Evolutionary conservation across 2,329 filamentous ascomycete species (phyloP).

Genomic region (Fusarium nanum): DNA sequence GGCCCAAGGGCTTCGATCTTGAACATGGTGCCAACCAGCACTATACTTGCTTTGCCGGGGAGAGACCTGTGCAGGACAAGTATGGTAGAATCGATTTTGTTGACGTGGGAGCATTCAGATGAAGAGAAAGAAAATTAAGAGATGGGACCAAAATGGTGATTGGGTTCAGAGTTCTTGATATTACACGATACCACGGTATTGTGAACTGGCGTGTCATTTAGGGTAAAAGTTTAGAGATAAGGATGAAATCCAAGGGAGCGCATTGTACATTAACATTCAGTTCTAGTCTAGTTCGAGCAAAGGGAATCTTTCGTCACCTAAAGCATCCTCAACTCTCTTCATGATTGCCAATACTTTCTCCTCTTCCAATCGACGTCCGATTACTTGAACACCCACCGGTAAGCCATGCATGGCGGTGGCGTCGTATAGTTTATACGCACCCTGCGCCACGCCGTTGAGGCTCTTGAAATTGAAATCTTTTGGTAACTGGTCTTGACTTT

Average conservation of each 20-base stretch:
- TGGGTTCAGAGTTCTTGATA: not conserved
- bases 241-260: not conserved
- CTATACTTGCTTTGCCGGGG: conserved; percentile 9
- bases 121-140: not conserved
- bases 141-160: not conserved
- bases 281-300: conserved; percentile 61
- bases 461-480: conserved; percentile 68
- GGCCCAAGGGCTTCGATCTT: conserved; percentile 42
- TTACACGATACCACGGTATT: conserved; percentile 1
- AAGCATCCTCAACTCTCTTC: conserved; percentile 79
- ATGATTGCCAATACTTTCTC: conserved; percentile 88
- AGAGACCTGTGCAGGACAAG: conserved; percentile 29
- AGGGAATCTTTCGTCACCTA: conserved; percentile 68
- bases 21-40: conserved; percentile 30
- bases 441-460: conserved; percentile 82
- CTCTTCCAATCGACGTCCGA: conserved; percentile 83
- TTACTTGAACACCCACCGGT: conserved; percentile 86
- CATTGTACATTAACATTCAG: not conserved
- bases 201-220: conserved; percentile 2
- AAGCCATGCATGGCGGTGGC: conserved; percentile 85
- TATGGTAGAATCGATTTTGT: conserved; percentile 38
- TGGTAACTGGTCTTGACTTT: conserved; percentile 73
- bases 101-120: not conserved
- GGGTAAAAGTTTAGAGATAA: not conserved
- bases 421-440: conserved; percentile 89